A percentile compares a stretch with the other conserved stretches of the same genome.
Conservation (phyloP, 2,329 filamentous ascomycete species). For the Lasiodiplodia sp. region DNA sequence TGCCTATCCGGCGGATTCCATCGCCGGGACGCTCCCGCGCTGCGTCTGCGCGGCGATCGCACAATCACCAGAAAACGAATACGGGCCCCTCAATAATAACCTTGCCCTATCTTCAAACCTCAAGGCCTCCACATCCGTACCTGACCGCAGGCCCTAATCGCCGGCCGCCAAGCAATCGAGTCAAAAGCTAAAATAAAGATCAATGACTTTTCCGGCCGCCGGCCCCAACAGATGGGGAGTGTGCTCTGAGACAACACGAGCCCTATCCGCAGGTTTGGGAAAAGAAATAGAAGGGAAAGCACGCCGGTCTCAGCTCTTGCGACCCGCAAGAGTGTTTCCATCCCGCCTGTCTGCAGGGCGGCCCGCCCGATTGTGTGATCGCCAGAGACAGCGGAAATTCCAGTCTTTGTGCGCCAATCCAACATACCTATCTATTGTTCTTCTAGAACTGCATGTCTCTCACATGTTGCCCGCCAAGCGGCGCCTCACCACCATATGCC, state of each 20-base stretch:
- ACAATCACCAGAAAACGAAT: slow-evolving; percentile 22
- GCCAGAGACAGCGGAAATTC: slow-evolving; percentile 12
- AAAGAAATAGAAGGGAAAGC: not conserved
- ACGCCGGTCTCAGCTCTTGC: not conserved
- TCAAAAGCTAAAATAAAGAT: not conserved
- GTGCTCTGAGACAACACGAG: slow-evolving; percentile 19
- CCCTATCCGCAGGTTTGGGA: slow-evolving; percentile 20
- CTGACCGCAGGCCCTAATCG: not conserved
- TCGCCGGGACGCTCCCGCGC: slow-evolving; percentile 1
- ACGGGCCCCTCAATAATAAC: slow-evolving; percentile 25
- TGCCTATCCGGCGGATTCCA: slow-evolving; percentile 10
- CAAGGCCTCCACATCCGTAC: slow-evolving; percentile 14
- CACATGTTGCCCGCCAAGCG: slow-evolving; percentile 14
- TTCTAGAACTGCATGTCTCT: not conserved
- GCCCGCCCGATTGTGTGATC: slow-evolving; percentile 5
- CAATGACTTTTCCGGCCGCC: not conserved
- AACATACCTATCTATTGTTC: not conserved
- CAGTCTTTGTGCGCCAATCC: not conserved
- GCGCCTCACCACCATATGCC: not conserved
- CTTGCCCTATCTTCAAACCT: not conserved
- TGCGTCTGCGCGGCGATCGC: not conserved
- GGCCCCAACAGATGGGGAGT: slow-evolving; percentile 10
- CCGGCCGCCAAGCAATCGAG: not conserved
- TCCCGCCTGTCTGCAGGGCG: not conserved
- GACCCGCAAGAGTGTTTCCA: slow-evolving; percentile 7